Percentiles rank a stretch among this genome's conserved stretches.
Conservation (phyloP, 768 basidiomycete genomes). For the Austroboletus festivus region DNA sequence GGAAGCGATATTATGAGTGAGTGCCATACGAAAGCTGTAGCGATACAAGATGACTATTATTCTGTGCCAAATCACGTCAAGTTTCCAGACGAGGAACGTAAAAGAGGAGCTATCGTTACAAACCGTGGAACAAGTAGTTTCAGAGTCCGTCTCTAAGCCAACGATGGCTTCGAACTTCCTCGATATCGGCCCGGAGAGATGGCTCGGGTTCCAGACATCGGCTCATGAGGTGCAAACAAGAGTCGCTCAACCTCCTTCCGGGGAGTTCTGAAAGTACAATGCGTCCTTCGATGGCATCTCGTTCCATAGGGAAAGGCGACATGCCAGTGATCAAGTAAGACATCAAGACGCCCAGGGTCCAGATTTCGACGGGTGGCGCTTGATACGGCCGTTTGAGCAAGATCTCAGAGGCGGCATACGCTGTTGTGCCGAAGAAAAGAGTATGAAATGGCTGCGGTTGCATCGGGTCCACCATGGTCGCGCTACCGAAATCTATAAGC, state of each 20-base stretch:
- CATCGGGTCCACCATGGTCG: conserved; percentile 66
- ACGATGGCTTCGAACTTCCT: conserved; percentile 76
- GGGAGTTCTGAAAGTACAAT: conserved; percentile 48
- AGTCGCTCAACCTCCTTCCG: conserved; percentile 39
- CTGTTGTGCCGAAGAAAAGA: conserved; percentile 89
- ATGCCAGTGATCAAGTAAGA: conserved; percentile 91
- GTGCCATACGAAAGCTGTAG: not conserved
- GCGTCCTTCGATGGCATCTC: conserved; percentile 68
- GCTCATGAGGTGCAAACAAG: conserved; percentile 60
- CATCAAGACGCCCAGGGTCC: conserved; percentile 93
- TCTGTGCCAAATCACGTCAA: conserved; percentile 10
- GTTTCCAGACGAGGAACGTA: conserved; percentile 1
- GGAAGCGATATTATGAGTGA: too few species aligned
- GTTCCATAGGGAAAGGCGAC: conserved; percentile 88
- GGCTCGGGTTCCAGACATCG: conserved; percentile 87
- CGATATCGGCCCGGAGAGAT: conserved; percentile 72
- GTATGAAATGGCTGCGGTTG: conserved; percentile 65
- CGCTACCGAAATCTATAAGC: conserved; percentile 93
- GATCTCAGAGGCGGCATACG: conserved; percentile 94
- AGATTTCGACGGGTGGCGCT: conserved; percentile 92
- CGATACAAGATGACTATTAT: conserved; percentile 14
- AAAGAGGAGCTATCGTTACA: conserved; percentile 8
- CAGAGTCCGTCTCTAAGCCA: conserved; percentile 55
- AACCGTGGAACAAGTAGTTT: conserved; percentile 1
- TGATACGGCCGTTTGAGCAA: conserved; percentile 85